phyloP scores from a whole-genome alignment of 805 yeast genomes.

The Yamadazyma sp. region DNA sequence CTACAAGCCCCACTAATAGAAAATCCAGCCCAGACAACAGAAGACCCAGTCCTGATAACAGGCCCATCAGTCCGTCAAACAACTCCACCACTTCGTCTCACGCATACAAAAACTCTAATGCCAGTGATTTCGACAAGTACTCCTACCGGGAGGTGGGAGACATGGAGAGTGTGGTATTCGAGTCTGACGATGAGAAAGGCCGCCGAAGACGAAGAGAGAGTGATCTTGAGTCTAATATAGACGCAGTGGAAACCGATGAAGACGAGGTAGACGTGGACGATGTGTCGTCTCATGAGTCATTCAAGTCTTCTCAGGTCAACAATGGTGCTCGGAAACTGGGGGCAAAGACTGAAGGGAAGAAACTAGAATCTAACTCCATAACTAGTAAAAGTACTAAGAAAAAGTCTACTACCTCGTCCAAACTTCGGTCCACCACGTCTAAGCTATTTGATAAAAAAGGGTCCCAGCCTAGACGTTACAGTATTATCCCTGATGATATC shows the following conservation, averaged over 20 bases:
- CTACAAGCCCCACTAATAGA: too few species aligned
- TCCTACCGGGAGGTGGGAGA: conserved; percentile 14
- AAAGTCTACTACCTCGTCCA: conserved; percentile 38
- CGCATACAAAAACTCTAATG: conserved; percentile 1
- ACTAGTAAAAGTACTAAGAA: conserved; percentile 25
- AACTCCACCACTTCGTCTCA: conserved; percentile 8
- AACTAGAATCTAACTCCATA: conserved; percentile 14
- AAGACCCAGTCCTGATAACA: too few species aligned
- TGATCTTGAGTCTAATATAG: conserved; percentile 5
- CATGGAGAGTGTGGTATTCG: conserved; percentile 8
- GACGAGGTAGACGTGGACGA: conserved; percentile 27
- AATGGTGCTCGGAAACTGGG: too few species aligned
- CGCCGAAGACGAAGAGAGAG: not conserved
- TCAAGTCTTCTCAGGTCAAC: conserved; percentile 10
- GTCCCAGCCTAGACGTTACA: conserved; percentile 68
- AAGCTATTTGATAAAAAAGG: conserved; percentile 73
- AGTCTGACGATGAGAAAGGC: conserved; percentile 7
- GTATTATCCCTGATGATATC: conserved; percentile 65
- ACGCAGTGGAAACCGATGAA: conserved; percentile 12
- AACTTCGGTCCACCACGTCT: conserved; percentile 66
- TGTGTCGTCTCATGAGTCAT: conserved; percentile 17
- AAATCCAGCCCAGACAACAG: conserved; percentile 5
- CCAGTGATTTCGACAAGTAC: conserved; percentile 9
- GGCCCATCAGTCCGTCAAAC: conserved; percentile 14
- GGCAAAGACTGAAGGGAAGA: conserved; percentile 2